A percentile compares a stretch with the other conserved stretches of the same genome.
Evolutionary conservation across 176 grass and related monocot genomes (phyloP).

Genomic region (Phoenix dactylifera): DNA sequence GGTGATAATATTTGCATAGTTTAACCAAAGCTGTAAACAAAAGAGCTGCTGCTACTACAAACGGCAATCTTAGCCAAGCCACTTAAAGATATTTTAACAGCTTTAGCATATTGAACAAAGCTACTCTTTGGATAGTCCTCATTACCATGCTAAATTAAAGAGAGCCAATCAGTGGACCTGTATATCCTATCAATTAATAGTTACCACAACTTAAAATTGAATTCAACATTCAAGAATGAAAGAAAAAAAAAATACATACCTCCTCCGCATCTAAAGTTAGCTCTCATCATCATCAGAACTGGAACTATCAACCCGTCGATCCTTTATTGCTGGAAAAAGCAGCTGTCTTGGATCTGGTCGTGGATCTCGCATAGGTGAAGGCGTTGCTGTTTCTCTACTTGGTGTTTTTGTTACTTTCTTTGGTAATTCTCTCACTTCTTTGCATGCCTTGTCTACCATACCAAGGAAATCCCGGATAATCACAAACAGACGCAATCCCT

Average conservation of each 20-base stretch:
- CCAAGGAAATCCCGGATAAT: slow-evolving; percentile 64
- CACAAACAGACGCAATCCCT: slow-evolving; percentile 72
- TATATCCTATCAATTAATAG: too few relatives aligned
- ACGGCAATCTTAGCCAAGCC: too few relatives aligned
- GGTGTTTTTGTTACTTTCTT: slow-evolving; percentile 42
- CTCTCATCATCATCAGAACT: slow-evolving; percentile 45
- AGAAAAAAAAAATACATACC: not conserved
- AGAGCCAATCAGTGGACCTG: too few relatives aligned
- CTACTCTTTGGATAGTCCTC: too few relatives aligned
- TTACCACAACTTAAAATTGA: too few relatives aligned
- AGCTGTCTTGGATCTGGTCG: slow-evolving; percentile 34
- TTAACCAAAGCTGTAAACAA: too few relatives aligned
- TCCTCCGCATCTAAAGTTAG: slow-evolving; percentile 7
- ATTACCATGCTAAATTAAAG: too few relatives aligned
- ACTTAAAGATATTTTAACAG: too few relatives aligned
- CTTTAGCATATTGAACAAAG: too few relatives aligned
- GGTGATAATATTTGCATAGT: too few relatives aligned
- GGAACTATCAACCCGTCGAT: slow-evolving; percentile 40
- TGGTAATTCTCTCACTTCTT: slow-evolving; percentile 39
- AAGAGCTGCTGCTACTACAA: too few relatives aligned
- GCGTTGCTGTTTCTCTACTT: slow-evolving; percentile 23
- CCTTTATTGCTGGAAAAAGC: slow-evolving; percentile 54
- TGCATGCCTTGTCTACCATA: slow-evolving; percentile 76
- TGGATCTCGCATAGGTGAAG: not conserved
- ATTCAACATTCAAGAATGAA: too few relatives aligned